phyloP scores from a whole-genome alignment of 805 yeast genomes.

The Jamesozyma lodderae region DNA sequence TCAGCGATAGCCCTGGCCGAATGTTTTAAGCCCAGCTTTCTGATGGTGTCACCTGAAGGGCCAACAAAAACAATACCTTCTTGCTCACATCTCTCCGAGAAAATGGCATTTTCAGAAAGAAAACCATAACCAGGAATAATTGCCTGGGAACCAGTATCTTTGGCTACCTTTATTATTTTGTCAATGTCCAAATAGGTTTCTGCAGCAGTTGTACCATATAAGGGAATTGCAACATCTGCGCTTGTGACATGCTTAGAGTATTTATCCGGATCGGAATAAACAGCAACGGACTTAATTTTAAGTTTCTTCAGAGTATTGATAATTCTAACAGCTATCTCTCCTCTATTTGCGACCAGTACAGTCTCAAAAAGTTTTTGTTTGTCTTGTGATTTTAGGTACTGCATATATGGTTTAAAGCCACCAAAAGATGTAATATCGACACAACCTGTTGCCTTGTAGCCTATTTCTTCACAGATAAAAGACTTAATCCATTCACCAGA shows the following conservation, averaged over 20 bases:
- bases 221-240: slow-evolving; percentile 75
- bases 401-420: slow-evolving; percentile 68
- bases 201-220: slow-evolving; percentile 77
- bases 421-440: slow-evolving; percentile 78
- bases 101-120: slow-evolving; percentile 91
- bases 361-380: slow-evolving; percentile 58
- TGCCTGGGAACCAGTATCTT: slow-evolving; percentile 79
- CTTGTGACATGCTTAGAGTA: slow-evolving; percentile 77
- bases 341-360: slow-evolving; percentile 94
- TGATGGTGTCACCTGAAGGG: slow-evolving; percentile 90
- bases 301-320: slow-evolving; percentile 79
- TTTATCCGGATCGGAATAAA: slow-evolving; percentile 84
- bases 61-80: slow-evolving; percentile 92
- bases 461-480: slow-evolving; percentile 87
- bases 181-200: slow-evolving; percentile 84
- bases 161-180: slow-evolving; percentile 80
- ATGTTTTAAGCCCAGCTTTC: slow-evolving; percentile 87
- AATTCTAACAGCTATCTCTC: slow-evolving; percentile 94
- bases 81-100: slow-evolving; percentile 74
- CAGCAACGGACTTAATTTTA: slow-evolving; percentile 71
- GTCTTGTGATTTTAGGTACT: slow-evolving; percentile 13
- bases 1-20: slow-evolving; percentile 93
- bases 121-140: slow-evolving; percentile 97
- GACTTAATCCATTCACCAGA: slow-evolving; percentile 83
- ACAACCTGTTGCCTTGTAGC: slow-evolving; percentile 65